phyloP scores from a whole-genome alignment of 2,329 filamentous ascomycete genomes.

The Anthostomella pinea region DNA sequence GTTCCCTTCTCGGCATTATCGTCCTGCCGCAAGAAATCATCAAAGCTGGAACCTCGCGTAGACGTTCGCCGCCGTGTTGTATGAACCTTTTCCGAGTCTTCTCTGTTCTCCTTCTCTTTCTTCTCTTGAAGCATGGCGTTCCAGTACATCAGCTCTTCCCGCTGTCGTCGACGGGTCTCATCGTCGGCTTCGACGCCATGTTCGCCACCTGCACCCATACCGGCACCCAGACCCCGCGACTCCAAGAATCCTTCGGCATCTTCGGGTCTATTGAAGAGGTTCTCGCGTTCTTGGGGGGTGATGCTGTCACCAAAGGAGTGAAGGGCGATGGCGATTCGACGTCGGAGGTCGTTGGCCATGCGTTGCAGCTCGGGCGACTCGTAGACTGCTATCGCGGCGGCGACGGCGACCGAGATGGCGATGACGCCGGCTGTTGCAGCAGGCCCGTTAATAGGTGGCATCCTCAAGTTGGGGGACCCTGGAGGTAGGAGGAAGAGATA shows the following conservation, averaged over 20 bases:
- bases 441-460: constrained; percentile 56
- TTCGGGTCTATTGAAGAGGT: constrained; percentile 63
- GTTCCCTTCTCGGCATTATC: constrained; percentile 50
- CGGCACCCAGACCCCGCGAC: constrained; percentile 41
- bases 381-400: constrained; percentile 59
- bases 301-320: constrained; percentile 59
- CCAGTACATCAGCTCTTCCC: constrained; percentile 66
- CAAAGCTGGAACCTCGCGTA: constrained; percentile 47
- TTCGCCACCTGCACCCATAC: constrained; percentile 37
- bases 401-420: constrained; percentile 55
- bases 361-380: constrained; percentile 63
- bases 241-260: constrained; percentile 62
- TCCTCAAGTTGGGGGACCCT: no score
- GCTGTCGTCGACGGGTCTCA: constrained; percentile 57
- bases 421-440: constrained; percentile 58
- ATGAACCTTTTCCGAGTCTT: constrained; percentile 26
- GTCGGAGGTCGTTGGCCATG: constrained; percentile 58
- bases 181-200: constrained; percentile 60
- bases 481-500: constrained; percentile 1
- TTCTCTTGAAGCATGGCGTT: constrained; percentile 54
- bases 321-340: constrained; percentile 58
- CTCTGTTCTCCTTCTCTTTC: constrained; percentile 36
- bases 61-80: constrained; percentile 21
- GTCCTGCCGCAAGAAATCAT: constrained; percentile 57
- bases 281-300: constrained; percentile 46